These are phyloP conservation scores for Picochlorum sp. DNA, from an alignment of 139 green algal genomes.

Conservation along the genomic window DNA sequence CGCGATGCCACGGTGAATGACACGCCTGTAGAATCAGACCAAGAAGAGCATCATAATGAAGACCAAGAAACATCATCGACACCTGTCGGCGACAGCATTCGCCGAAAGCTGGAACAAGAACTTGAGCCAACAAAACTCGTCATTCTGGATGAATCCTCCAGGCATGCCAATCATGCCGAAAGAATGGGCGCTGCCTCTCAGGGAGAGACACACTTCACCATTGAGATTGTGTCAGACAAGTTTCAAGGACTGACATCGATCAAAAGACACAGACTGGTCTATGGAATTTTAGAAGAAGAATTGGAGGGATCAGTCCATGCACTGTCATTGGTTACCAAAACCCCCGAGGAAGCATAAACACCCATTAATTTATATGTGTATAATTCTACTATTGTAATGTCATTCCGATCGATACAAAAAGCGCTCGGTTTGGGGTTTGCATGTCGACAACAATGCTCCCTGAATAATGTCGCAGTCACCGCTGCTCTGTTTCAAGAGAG, in stretches of 20 bases:
- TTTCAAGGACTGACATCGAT: slow-evolving; percentile 53
- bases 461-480: too few relatives aligned
- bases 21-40: neutral
- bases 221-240: slow-evolving; percentile 40
- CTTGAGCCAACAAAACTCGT: slow-evolving; percentile 30
- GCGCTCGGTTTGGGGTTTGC: too few relatives aligned
- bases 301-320: slow-evolving; percentile 47
- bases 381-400: neutral
- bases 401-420: slow-evolving; percentile 8
- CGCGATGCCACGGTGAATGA: neutral
- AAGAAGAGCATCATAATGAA: neutral
- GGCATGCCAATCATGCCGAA: slow-evolving; percentile 47
- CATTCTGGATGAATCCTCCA: slow-evolving; percentile 43
- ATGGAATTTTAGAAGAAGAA: slow-evolving; percentile 47
- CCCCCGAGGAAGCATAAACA: slow-evolving; percentile 35
- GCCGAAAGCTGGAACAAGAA: slow-evolving; percentile 26
- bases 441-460: too few relatives aligned
- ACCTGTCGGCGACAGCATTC: slow-evolving; percentile 36
- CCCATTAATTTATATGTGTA: neutral
- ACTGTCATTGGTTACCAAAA: slow-evolving; percentile 48
- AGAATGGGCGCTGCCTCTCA: slow-evolving; percentile 2
- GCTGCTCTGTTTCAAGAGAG: too few relatives aligned
- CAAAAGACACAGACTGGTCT: slow-evolving; percentile 54
- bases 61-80: slow-evolving; percentile 9
- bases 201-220: slow-evolving; percentile 51